Percentiles rank a stretch among this genome's conserved stretches.
These are phyloP conservation scores for Lactarius evosmus DNA, from an alignment of 768 basidiomycete species.

Conservation along the genomic window DNA sequence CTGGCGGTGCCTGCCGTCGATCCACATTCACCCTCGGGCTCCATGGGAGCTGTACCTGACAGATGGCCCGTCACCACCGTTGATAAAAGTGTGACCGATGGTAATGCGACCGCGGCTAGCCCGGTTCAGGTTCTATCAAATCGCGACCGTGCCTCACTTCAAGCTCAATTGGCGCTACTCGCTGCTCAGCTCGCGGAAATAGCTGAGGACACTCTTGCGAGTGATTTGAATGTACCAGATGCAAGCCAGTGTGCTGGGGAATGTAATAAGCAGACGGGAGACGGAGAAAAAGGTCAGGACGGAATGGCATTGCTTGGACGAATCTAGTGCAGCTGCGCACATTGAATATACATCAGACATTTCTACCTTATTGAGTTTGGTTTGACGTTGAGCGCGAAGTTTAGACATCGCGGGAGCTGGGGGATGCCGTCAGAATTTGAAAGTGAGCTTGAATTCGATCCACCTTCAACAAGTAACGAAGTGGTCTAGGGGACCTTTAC, in stretches of 20 bases:
- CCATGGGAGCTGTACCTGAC: background rate
- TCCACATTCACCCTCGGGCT: background rate
- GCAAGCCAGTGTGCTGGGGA: constrained; percentile 9
- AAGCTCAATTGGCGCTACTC: constrained; percentile 68
- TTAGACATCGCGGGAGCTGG: background rate
- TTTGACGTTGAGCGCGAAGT: background rate
- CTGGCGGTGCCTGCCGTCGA: constrained; percentile 22
- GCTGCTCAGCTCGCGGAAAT: constrained; percentile 72
- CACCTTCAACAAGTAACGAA: background rate
- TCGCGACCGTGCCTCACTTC: constrained; percentile 60
- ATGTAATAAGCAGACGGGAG: background rate
- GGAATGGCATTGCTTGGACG: constrained; percentile 31
- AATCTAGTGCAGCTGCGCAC: constrained; percentile 3
- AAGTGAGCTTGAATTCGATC: background rate
- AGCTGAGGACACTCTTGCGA: constrained; percentile 39
- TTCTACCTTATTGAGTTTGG: background rate
- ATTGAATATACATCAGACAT: background rate
- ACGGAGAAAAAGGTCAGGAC: constrained; percentile 20
- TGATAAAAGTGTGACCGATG: constrained; percentile 14
- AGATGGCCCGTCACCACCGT: background rate
- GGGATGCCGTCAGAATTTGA: background rate
- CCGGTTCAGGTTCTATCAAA: constrained; percentile 36
- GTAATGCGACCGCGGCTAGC: constrained; percentile 13
- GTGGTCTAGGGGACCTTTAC: too few relatives aligned
- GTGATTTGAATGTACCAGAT: constrained; percentile 19